Base-by-base conservation (phyloP, 2,329 filamentous ascomycete species). In the Ilyonectria mors-panacis region DNA sequence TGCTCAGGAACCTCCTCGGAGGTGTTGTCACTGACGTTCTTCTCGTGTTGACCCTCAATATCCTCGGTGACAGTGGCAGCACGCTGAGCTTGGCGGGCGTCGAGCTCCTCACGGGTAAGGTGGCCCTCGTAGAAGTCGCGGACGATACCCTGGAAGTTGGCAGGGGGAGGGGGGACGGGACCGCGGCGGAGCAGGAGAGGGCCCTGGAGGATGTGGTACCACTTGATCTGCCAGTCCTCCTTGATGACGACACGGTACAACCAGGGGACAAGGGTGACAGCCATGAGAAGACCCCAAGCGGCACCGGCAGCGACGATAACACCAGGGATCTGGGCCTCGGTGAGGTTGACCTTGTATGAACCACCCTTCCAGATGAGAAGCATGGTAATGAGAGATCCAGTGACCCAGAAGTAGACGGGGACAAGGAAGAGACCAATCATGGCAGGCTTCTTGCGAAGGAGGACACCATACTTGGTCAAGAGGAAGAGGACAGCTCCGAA, bases 321-420 rank as follows among this genome's bases (percentile, higher is more conserved):
- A 61, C 87, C 87, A 17, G 83, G 83, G 28, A 88, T 82, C 72
- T 86, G 80, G 5, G 78, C 78, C 26, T 85, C 82, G 45, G 79
- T 85, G 39, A 91, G 81, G 10, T 83, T 81, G 66, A 89, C 77
- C 54, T 78, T 73, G 73, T 84, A 84, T 67, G 75, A 77, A 44
- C 81, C 84, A 39, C 84, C 85, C 78, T 86, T 86, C 84, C 83
- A 86, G 69, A 92, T 84, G 63, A 93, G 87, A 66, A 92, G 87
- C 76, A 93, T 87, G 72, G 84, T 82, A 15, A 90, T 81, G 12
- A 90, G 83, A 19, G 83, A 82, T 15, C 84, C 83, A 0, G 88
- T 88, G 48, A 89, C 72, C 74, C 82, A 86, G 73, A 89, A 89
- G 79, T 89, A 90, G 63, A 89, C 67, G 17, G 88, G 88, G 0